phyloP scores from a whole-genome alignment of 805 yeast genomes.

The Ogataea methylovora region DNA sequence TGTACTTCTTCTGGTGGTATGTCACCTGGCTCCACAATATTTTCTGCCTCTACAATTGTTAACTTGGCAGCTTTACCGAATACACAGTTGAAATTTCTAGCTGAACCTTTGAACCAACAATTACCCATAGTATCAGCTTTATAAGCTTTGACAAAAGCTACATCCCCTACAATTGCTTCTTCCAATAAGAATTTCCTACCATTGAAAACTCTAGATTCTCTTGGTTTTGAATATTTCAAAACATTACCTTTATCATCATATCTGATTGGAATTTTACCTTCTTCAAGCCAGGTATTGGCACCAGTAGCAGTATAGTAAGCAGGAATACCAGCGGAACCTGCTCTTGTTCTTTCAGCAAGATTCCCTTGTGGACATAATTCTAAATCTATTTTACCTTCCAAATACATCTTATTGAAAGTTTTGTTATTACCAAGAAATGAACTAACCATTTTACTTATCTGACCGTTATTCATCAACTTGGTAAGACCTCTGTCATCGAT shows the following conservation, averaged over 20 bases:
- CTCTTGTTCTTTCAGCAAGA: conserved; percentile 40
- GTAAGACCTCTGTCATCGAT: conserved; percentile 36
- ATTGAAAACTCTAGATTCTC: conserved; percentile 35
- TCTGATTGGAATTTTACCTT: conserved; percentile 37
- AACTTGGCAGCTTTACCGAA: conserved; percentile 38
- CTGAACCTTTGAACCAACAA: conserved; percentile 38
- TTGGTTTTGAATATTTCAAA: conserved; percentile 27
- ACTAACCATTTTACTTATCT: conserved; percentile 35
- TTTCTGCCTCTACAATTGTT: conserved; percentile 45
- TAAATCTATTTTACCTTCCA: conserved; percentile 35
- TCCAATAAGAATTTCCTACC: conserved; percentile 37
- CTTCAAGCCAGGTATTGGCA: conserved; percentile 43
- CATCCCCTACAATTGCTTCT: conserved; percentile 37
- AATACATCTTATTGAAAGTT: conserved; percentile 31
- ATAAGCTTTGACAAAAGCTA: conserved; percentile 39
- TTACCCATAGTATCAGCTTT: conserved; percentile 43
- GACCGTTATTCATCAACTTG: conserved; percentile 31
- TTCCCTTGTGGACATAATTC: conserved; percentile 47
- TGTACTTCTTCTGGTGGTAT: conserved; percentile 35
- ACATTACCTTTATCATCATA: conserved; percentile 31
- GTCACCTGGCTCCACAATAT: conserved; percentile 39
- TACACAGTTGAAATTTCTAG: conserved; percentile 37
- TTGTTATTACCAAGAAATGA: conserved; percentile 41
- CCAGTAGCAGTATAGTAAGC: conserved; percentile 45
- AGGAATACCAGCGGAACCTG: conserved; percentile 42